Evolutionary conservation across 179 eudicot genomes (phyloP).

Genomic region (Patellifolia procumbens): DNA sequence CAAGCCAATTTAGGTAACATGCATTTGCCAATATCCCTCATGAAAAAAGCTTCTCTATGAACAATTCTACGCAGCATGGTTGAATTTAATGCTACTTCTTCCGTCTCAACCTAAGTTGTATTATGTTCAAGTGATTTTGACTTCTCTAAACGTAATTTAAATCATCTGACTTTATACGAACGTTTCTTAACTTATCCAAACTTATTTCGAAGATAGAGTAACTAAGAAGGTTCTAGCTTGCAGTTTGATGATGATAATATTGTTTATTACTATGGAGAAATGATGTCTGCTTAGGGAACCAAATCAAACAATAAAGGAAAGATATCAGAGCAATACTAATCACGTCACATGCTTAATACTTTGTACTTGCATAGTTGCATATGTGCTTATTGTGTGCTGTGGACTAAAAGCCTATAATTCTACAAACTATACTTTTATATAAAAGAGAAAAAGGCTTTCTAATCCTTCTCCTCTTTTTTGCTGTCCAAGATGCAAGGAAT

Average conservation of each 20-base stretch:
- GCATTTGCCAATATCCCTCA: too few relatives aligned
- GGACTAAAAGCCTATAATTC: constrained; percentile 1
- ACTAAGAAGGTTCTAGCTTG: constrained; percentile 1
- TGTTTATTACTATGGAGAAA: constrained; percentile 6
- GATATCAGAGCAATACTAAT: constrained; percentile 24
- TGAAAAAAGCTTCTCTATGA: too few relatives aligned
- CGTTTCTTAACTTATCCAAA: too few relatives aligned
- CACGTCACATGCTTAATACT: constrained; percentile 27
- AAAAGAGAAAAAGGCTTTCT: not conserved
- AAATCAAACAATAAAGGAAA: constrained; percentile 28
- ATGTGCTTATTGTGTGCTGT: not conserved
- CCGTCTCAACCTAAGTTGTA: too few relatives aligned
- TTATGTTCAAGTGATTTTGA: too few relatives aligned
- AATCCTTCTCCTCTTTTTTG: constrained; percentile 1
- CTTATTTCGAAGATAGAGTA: too few relatives aligned
- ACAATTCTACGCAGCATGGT: too few relatives aligned
- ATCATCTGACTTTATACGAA: too few relatives aligned
- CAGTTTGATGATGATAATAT: constrained; percentile 1
- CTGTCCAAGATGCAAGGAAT: constrained; percentile 16
- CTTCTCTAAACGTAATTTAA: too few relatives aligned
- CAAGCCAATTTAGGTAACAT: too few relatives aligned
- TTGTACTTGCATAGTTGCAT: constrained; percentile 11
- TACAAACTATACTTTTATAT: not conserved
- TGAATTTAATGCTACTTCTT: too few relatives aligned
- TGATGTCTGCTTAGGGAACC: constrained; percentile 25